Base-by-base conservation (phyloP, 2,329 filamentous ascomycete species). In the Fusarium sarcochroum region DNA sequence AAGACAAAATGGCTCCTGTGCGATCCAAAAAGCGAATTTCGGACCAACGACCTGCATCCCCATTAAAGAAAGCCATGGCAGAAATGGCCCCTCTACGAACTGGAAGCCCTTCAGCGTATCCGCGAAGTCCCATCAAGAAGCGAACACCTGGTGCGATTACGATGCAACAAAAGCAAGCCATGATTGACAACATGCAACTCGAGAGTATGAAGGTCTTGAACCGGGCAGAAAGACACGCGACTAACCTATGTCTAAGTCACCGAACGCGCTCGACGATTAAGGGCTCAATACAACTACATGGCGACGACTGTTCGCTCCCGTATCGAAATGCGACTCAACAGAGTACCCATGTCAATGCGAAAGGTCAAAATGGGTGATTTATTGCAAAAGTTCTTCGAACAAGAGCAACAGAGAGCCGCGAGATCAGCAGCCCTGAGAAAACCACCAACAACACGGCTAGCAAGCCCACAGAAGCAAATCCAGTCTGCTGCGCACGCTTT, bases 321-420 rank as follows among this genome's bases (percentile, higher is more conserved):
- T 64, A 91, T 99, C 52, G 94, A 98, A 79, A 92, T 97, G 81
- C 92, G 96, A 80, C 87, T 98, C 78, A 97, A 98, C 77, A 90
- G 96, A 54, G 96, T 98, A 52, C 96, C 96, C 9, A 87, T 89
- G 72, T 86, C 90, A 17, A 82, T 97, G 67, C 90, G 95, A 62
- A 92, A 91, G 75, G 86, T 89, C 65, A 97, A 89, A 58, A 95
- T 99, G 86, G 89, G 90, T 57, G 94, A 97, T 44, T 84, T 98
- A 10, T 78, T 94, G 14, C 76, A 80, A 48, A 88, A 83, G 69
- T 82, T 82, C 69, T 61, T 80, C n/a, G 80, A 83, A 30, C 79
- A 85, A 56, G 81, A 83, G 52, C 78, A 84, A 52, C 79, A 81
- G 50, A 78, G 81, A 72, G 50, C 73, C 7, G 62, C 76, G 56